A percentile compares a stretch with the other conserved stretches of the same genome.
These are phyloP conservation scores for Cladosporium phlei DNA, from an alignment of 2,329 filamentous ascomycete genomes.

Conservation along the genomic window DNA sequence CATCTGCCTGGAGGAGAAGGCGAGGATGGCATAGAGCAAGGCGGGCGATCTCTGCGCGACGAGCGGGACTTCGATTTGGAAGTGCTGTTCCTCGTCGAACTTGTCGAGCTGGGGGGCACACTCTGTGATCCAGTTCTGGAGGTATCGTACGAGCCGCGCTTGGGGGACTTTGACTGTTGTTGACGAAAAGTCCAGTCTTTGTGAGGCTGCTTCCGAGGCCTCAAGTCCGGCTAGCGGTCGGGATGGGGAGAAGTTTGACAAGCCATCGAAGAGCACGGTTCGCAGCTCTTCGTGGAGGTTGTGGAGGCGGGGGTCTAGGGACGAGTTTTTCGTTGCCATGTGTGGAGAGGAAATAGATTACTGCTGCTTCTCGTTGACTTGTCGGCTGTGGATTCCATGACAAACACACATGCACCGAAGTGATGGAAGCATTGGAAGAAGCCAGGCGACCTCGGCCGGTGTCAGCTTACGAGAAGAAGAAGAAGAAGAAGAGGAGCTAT, in stretches of 20 bases:
- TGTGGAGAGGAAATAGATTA: too few relatives aligned
- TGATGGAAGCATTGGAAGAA: too few relatives aligned
- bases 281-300: constrained; percentile 4
- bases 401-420: too few relatives aligned
- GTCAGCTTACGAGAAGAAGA: background rate
- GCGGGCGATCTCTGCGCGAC: constrained; percentile 41
- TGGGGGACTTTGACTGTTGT: constrained; percentile 1
- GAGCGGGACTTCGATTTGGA: constrained; percentile 45
- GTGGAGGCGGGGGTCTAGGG: background rate
- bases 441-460: background rate
- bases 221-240: background rate
- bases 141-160: constrained; percentile 3
- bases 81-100: constrained; percentile 47
- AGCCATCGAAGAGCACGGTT: constrained; percentile 3
- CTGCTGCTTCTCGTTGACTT: too few relatives aligned
- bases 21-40: constrained; percentile 45
- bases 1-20: constrained; percentile 46
- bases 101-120: constrained; percentile 43
- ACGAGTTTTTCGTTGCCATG: background rate
- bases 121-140: constrained; percentile 5
- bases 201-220: background rate
- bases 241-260: constrained; percentile 1
- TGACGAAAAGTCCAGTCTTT: background rate
- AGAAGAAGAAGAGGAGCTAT: background rate
- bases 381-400: too few relatives aligned